Evolutionary conservation across 148 eudicot genomes (phyloP).

Genomic region (Rhododendron simsii): DNA sequence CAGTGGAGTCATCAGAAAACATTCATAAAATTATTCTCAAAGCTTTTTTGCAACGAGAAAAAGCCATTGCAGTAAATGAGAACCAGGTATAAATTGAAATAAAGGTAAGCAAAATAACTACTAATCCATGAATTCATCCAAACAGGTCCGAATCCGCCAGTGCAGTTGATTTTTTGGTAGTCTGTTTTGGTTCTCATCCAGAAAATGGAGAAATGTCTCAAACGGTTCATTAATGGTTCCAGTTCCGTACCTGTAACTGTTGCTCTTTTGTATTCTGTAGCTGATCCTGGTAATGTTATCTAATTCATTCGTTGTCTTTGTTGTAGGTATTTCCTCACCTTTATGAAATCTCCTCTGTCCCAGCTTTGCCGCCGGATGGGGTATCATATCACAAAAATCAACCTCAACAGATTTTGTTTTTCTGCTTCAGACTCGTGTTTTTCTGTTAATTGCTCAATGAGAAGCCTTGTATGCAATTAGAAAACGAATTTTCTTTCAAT

Average conservation of each 20-base stretch:
- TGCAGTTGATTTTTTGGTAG: background rate
- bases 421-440: background rate
- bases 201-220: background rate
- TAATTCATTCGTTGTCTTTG: background rate
- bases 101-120: background rate
- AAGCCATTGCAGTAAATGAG: background rate
- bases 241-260: background rate
- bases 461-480: background rate
- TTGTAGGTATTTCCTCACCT: conserved; percentile 2
- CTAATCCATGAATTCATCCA: background rate
- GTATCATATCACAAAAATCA: background rate
- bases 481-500: background rate
- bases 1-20: background rate
- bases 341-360: background rate
- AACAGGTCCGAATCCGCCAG: background rate
- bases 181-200: background rate
- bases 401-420: background rate
- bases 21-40: background rate
- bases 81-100: background rate
- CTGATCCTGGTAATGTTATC: background rate
- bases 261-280: background rate
- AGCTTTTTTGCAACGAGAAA: background rate
- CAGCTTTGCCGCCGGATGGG: background rate
- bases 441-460: background rate
- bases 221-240: background rate